Base-by-base conservation (phyloP, 805 yeast genomes). In the Sungouiozyma intestinalis region DNA sequence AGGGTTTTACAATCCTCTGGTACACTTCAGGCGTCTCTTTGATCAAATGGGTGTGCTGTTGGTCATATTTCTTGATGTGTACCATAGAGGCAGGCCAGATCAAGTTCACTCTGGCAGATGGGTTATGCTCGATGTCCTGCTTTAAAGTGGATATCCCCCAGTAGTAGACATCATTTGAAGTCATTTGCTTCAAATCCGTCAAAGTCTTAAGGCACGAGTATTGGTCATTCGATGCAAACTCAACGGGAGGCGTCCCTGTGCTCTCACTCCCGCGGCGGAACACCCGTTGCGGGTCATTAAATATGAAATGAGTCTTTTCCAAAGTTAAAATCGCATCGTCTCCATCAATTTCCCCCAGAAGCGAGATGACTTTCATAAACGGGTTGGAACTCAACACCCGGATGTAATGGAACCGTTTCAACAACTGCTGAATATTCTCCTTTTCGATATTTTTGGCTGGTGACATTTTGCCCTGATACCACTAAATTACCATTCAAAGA, bases 41-140 rank as follows among this genome's bases (percentile, higher is more conserved):
- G 3, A 92, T 70, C 54, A 81, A 61, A 48, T 79, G 85, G 27
- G 58, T 51, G 14, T 61, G 62, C 49, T 81, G 85, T 9, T 60
- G 65, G 14, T 74, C 67, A 58, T 76, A 85, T 63, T 92, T 92
- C 38, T 71, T 72, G 39, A 92, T 77, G 57, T 92, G 97, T 2
- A 79, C 74, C 38, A 76, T 79, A 0, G 96, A 81, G 0, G 97
- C 97, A 1, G 98, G 98, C 57, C 75, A 86, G 17, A 90, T 79
- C 43, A 90, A 51, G 50, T 81, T 86, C 44, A 85, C 51, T 54
- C 88, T 87, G 13, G 80, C 78, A 0, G 77, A 71, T 1, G 92
- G 84, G 4, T 51, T 51, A 1, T 50, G 48, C 0, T 64, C 65
- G 16, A 76, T 44, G 36, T 71, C 66, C 46, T 76, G 80, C 2